A percentile compares a stretch with the other conserved stretches of the same genome.
Conservation (phyloP, 2,329 filamentous ascomycete genomes). For the Colletotrichum sublineola region DNA sequence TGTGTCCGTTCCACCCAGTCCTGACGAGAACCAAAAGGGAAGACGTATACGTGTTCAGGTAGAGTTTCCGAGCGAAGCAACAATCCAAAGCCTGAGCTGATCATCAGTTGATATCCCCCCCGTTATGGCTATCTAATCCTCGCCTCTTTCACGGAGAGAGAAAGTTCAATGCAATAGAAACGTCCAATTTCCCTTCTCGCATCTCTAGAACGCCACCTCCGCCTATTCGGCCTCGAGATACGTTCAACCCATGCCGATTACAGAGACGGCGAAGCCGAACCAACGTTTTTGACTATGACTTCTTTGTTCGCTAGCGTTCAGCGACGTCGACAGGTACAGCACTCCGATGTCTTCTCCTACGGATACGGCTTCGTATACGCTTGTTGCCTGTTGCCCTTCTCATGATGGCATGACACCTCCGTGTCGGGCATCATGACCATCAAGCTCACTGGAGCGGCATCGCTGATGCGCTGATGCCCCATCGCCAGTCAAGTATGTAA, state of each 20-base stretch:
- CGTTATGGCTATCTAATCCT: background rate
- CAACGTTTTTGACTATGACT: slow-evolving; percentile 20
- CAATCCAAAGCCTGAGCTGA: background rate
- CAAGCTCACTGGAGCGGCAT: background rate
- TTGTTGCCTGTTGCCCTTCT: background rate
- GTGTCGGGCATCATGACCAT: slow-evolving; percentile 2
- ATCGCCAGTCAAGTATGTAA: background rate
- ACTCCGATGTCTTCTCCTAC: background rate
- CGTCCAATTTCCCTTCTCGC: background rate
- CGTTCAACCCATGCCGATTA: slow-evolving; percentile 31
- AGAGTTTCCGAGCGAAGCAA: background rate
- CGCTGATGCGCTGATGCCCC: background rate
- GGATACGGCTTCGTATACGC: background rate
- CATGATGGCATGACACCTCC: background rate
- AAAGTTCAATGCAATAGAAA: slow-evolving; percentile 3
- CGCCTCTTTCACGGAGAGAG: background rate
- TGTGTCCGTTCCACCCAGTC: background rate
- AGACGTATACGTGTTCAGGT: background rate
- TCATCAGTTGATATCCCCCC: background rate
- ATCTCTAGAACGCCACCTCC: slow-evolving; percentile 27
- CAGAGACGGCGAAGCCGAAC: slow-evolving; percentile 16
- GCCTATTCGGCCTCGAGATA: slow-evolving; percentile 38
- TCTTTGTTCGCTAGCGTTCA: background rate
- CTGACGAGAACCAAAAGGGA: background rate
- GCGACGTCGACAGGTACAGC: background rate